phyloP scores from a whole-genome alignment of 352 stramenopile genomes.

The Phytopythium montanum region DNA sequence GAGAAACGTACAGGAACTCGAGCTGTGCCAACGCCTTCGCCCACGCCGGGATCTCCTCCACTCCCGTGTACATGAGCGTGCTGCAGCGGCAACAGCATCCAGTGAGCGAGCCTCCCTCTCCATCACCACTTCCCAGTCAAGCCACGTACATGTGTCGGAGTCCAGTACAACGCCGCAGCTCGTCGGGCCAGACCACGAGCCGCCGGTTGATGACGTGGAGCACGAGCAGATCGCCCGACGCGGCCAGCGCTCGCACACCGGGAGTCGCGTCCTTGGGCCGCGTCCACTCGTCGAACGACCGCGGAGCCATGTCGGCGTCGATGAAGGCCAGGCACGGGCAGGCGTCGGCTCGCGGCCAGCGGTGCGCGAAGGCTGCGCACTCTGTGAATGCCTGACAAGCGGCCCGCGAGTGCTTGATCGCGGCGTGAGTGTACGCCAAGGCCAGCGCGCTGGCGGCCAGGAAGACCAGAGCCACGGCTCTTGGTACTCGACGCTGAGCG shows the following conservation, averaged over 20 bases:
- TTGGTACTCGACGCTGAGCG: not conserved
- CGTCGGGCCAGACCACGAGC: slow-evolving; percentile 13
- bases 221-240: slow-evolving; percentile 13
- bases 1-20: slow-evolving; percentile 22
- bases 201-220: slow-evolving; percentile 26
- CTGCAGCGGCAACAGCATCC: slow-evolving; percentile 1
- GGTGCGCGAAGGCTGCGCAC: slow-evolving; percentile 7
- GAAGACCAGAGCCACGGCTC: not conserved
- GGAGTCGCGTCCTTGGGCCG: slow-evolving; percentile 12
- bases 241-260: slow-evolving; percentile 11
- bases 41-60: slow-evolving; percentile 16
- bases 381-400: not conserved
- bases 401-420: not conserved
- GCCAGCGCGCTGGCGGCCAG: not conserved
- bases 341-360: slow-evolving; percentile 2
- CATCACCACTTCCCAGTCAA: not conserved
- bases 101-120: not conserved
- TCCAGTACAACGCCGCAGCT: slow-evolving; percentile 14
- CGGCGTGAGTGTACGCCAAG: not conserved
- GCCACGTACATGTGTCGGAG: slow-evolving; percentile 16
- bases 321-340: slow-evolving; percentile 25
- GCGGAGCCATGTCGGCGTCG: slow-evolving; percentile 15
- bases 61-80: slow-evolving; percentile 17
- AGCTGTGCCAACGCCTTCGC: slow-evolving; percentile 13
- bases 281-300: slow-evolving; percentile 19